Base-by-base conservation (phyloP, 2,329 filamentous ascomycete genomes). In the Fusarium scirpi region DNA sequence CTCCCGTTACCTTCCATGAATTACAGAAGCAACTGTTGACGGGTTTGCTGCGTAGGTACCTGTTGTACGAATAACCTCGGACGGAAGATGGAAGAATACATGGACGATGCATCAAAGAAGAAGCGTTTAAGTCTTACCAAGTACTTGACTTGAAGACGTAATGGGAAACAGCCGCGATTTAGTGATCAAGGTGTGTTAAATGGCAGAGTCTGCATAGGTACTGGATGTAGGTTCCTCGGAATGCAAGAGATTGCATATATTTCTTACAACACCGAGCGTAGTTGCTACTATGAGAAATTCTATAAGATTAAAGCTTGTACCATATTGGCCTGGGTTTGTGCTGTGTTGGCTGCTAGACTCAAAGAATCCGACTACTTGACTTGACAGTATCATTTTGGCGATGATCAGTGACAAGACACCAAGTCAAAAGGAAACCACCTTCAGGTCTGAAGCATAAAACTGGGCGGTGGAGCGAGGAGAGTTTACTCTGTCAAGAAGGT, bases 81-180 rank as follows among this genome's bases (percentile, higher is more conserved):
- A 6, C 2, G 34, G 18, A 12, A n/a, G 3, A 38, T 4, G 34
- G 5, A n/a, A 10, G 6, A 4, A 12, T n/a, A 12, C 34, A 30
- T 29, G 18, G 3, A 38, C n/a, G 6, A 38, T 38, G 18, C 34
- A 38, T 6, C 6, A 2, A 1, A n/a, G 34, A 38, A n/a, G 34
- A 16, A 18, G 9, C n/a, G 9, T n/a, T 38, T 0, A 38, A 3
- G 0, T 11, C n/a, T n/a, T 3, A 9, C 16, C 9, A n/a, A 38
- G 9, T 38, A n/a, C 16, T 38, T 38, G 5, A n/a, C 34, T n/a
- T 5, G 3, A 38, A 38, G 34, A 11, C 16, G 34, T 10, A 38
- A 38, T n/a, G 11, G 18, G 2, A 3, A 12, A 38, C 5, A n/a
- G 34, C 34, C 9, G 18, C 18, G 34, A 38, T n/a, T 2, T n/a